Percentiles rank a stretch among this genome's conserved stretches.
Evolutionary conservation across 306 rosid species (phyloP).

Genomic region (Sechiopsis laciniata): DNA sequence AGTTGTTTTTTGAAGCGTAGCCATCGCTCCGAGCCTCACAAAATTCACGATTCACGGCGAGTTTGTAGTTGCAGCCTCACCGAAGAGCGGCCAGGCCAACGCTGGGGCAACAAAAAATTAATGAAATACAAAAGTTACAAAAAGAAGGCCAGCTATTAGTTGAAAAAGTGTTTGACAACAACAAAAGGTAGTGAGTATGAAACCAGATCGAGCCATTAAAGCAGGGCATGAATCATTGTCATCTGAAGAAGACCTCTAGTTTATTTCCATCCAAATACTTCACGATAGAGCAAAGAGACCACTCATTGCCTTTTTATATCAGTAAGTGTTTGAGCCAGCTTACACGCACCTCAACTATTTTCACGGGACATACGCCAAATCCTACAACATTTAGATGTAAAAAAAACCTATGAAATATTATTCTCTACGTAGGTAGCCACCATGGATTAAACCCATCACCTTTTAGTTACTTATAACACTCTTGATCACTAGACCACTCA

Average conservation of each 20-base stretch:
- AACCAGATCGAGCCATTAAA: not conserved
- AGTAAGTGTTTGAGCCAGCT: too few relatives aligned
- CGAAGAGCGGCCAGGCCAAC: not conserved
- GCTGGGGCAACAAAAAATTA: not conserved
- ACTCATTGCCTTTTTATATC: too few relatives aligned
- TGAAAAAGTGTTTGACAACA: not conserved
- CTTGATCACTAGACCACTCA: too few relatives aligned
- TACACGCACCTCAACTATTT: too few relatives aligned
- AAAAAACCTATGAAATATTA: too few relatives aligned
- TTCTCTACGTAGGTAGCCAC: too few relatives aligned
- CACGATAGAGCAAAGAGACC: not conserved
- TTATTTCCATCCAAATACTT: constrained; percentile 3
- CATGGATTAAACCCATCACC: too few relatives aligned
- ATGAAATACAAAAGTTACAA: not conserved
- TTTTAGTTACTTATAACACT: too few relatives aligned
- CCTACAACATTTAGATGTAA: too few relatives aligned
- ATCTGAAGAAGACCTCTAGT: not conserved
- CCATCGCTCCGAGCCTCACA: not conserved
- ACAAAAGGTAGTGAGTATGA: not conserved
- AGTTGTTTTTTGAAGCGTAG: not conserved
- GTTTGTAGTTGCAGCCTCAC: not conserved
- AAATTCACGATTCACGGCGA: not conserved
- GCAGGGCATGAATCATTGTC: not conserved
- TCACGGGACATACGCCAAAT: too few relatives aligned
- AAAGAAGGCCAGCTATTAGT: not conserved